Conservation (phyloP, 495 filamentous ascomycete genomes). For the Penicillium cinerascens region DNA sequence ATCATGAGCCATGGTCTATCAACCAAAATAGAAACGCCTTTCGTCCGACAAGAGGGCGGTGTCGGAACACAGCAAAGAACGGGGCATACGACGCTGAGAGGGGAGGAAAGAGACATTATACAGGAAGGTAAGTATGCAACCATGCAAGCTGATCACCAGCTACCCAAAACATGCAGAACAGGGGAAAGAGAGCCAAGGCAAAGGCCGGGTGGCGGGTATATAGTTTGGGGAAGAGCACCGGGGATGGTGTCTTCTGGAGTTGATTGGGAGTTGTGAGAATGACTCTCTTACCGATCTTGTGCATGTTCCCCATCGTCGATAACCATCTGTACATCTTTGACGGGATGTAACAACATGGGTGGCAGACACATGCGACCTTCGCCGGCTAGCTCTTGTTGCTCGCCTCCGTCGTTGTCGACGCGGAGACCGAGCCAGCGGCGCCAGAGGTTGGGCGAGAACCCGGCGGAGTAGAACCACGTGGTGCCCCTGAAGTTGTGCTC, state of each 20-base stretch:
- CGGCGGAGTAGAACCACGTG: constrained; percentile 94
- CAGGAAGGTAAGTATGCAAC: constrained; percentile 11
- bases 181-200: background rate
- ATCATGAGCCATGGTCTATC: constrained; percentile 15
- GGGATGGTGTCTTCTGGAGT: background rate
- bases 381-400: constrained; percentile 71
- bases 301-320: constrained; percentile 52
- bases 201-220: background rate
- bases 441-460: constrained; percentile 79
- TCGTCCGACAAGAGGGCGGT: constrained; percentile 1
- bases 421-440: constrained; percentile 81
- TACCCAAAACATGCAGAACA: constrained; percentile 6
- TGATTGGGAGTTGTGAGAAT: background rate
- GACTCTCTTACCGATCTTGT: constrained; percentile 18
- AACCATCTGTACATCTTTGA: constrained; percentile 80
- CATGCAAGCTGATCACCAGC: constrained; percentile 10
- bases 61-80: background rate
- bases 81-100: constrained; percentile 4
- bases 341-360: constrained; percentile 87
- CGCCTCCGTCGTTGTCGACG: constrained; percentile 82
- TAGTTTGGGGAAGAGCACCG: background rate
- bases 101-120: constrained; percentile 16
- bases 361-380: constrained; percentile 92
- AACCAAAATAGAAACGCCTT: constrained; percentile 12
- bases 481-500: constrained; percentile 88